A percentile compares a stretch with the other conserved stretches of the same genome.
Evolutionary conservation across 257 asterid genomes (phyloP).

Genomic region (Catharanthus roseus): DNA sequence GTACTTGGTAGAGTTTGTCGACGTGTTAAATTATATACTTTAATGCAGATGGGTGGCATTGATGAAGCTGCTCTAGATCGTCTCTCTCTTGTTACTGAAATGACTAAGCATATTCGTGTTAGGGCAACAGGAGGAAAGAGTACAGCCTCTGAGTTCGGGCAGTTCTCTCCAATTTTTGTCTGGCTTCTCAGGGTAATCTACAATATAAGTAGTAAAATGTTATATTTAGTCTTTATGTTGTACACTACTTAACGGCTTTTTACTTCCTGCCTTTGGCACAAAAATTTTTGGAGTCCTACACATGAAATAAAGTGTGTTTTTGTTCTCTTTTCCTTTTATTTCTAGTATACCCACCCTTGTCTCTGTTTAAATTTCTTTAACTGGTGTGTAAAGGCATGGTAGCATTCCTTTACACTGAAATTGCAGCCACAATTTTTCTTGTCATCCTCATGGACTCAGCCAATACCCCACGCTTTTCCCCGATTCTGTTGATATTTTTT

Average conservation of each 20-base stretch:
- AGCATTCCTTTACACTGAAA: neutral
- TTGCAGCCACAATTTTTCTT: neutral
- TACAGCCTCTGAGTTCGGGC: constrained; percentile 89
- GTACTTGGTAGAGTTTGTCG: neutral
- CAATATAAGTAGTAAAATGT: neutral
- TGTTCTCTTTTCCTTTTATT: neutral
- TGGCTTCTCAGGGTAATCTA: constrained; percentile 95
- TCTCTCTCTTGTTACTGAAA: constrained; percentile 96
- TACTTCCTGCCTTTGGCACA: too few species aligned
- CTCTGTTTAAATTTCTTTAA: neutral
- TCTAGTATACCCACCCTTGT: neutral
- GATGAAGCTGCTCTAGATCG: constrained; percentile 99
- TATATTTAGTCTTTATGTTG: too few species aligned
- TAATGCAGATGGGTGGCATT: constrained; percentile 93
- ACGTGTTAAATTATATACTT: neutral
- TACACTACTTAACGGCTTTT: too few species aligned
- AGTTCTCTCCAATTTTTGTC: constrained; percentile 90
- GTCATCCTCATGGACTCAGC: neutral
- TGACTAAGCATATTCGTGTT: constrained; percentile 98
- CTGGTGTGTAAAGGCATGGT: neutral
- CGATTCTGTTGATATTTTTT: too few species aligned
- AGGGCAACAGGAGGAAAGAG: constrained; percentile 85
- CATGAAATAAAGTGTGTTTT: neutral
- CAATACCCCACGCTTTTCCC: neutral
- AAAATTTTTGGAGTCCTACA: neutral